phyloP scores from a whole-genome alignment of 495 filamentous ascomycete species.

The Neurospora discreta region DNA sequence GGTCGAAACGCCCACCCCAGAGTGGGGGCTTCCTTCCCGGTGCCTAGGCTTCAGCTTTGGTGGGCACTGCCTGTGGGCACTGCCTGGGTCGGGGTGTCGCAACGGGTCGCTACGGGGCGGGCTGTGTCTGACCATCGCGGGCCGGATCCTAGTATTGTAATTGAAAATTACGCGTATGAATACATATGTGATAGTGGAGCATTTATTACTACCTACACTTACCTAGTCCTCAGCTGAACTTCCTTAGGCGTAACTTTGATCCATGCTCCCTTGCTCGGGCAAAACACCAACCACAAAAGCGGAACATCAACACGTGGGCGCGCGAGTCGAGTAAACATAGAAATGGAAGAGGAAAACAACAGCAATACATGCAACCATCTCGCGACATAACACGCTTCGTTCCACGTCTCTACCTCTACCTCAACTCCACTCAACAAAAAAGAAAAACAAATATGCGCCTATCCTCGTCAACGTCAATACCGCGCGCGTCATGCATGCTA shows the following conservation, averaged over 20 bases:
- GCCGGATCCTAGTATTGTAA: neutral
- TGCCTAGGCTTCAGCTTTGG: neutral
- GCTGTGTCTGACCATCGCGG: neutral
- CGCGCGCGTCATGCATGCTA: neutral
- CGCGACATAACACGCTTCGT: too few species aligned
- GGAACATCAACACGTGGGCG: neutral
- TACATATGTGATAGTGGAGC: neutral
- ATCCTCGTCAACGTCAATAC: neutral
- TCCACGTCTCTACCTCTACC: neutral
- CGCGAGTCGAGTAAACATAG: neutral
- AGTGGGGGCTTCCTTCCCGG: neutral
- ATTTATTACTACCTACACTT: too few species aligned
- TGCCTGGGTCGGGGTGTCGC: too few species aligned
- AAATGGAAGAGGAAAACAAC: too few species aligned
- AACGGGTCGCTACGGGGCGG: neutral
- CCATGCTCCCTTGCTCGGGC: neutral
- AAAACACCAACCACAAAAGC: neutral
- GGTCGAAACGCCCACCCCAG: neutral
- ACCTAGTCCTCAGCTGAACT: neutral
- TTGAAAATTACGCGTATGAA: neutral
- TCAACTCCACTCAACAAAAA: neutral
- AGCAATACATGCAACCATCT: too few species aligned
- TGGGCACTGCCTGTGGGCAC: neutral
- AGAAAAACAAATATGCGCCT: neutral
- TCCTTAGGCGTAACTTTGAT: neutral